Base-by-base conservation (phyloP, 2,329 filamentous ascomycete genomes). In the Colletotrichum higginsianum region DNA sequence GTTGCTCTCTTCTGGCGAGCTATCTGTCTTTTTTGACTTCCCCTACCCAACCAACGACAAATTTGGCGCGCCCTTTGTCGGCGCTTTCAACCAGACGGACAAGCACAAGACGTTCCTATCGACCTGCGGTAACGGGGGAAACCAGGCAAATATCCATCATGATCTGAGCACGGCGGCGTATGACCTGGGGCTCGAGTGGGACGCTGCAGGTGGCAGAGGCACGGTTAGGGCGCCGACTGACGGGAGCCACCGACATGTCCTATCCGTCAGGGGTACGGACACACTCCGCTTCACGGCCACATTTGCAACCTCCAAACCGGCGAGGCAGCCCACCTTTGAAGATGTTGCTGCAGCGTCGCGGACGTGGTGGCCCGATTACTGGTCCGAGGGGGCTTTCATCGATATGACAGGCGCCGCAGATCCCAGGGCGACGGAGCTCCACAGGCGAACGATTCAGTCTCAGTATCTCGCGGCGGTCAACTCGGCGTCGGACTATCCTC, bases 21-120 rank as follows among this genome's bases (percentile, higher is more conserved):
- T 89, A 9, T 83, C 84, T 0, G 75, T 88, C 7, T 87, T 87
- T 73, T 83, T 89, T 66, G 86, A 89, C 65, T 89, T 87, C 66
- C 86, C 87, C 3, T 84, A 86, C 64, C 80, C 86, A 23, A 84
- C 82, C 18, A 77, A 77, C 35, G 85, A 86, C 74, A 88, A 88
- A 73, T 89, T 88, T 67, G 86, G 88, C 47, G 86, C 85, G 2
- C 86, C 87, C 1, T 89, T 85, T 71, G 86, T 89, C 2, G 87
- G 87, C 1, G 76, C 86, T 5, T 87, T 84, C 78, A 86, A 87
- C 75, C 83, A 82, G 6, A 84, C 85, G 0, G 77, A 77, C 7
- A 82, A 82, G 16, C 86, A 88, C 73, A 81, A 76, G 2, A 87
- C 86, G 0, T 76, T 68, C 0, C 73, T 87, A 1, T 71, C 75